Conservation (phyloP, 2,329 filamentous ascomycete genomes). For the Alternaria sp. region DNA sequence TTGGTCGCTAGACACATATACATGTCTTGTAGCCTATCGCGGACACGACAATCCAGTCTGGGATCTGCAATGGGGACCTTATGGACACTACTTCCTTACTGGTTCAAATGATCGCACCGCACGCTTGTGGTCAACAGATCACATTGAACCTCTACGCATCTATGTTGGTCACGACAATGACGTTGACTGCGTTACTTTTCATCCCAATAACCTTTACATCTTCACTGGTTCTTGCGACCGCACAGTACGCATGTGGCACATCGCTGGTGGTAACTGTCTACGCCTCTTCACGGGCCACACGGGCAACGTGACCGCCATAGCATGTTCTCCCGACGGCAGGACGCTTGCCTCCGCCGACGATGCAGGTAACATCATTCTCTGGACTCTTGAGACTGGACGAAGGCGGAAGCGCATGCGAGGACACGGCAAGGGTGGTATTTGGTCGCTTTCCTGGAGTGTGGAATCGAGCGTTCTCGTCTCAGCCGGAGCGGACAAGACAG, state of each 20-base stretch:
- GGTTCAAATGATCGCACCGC: constrained; percentile 89
- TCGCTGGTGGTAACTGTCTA: constrained; percentile 85
- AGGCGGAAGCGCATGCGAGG: constrained; percentile 92
- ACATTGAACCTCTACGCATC: constrained; percentile 85
- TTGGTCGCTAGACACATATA: constrained; percentile 91
- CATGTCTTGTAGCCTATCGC: constrained; percentile 92
- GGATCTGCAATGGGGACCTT: constrained; percentile 87
- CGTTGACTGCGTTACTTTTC: constrained; percentile 91
- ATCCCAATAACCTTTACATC: constrained; percentile 90
- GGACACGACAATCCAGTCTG: constrained; percentile 90
- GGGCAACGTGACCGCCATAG: constrained; percentile 82
- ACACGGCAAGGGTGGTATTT: constrained; percentile 91
- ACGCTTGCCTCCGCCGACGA: constrained; percentile 90
- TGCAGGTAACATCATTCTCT: constrained; percentile 88
- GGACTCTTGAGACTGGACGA: constrained; percentile 87
- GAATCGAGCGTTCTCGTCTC: constrained; percentile 91
- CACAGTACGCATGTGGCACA: constrained; percentile 95
- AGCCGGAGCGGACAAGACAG: constrained; percentile 88
- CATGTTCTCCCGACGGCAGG: constrained; percentile 87
- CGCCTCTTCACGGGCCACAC: constrained; percentile 92
- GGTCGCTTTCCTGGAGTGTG: constrained; percentile 90
- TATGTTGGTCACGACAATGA: constrained; percentile 92
- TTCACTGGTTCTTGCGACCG: constrained; percentile 94
- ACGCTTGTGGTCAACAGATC: constrained; percentile 89
- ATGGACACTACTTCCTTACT: constrained; percentile 92